These are phyloP conservation scores for Fusarium phyllophilum DNA, from an alignment of 2,329 filamentous ascomycete genomes.

Conservation along the genomic window DNA sequence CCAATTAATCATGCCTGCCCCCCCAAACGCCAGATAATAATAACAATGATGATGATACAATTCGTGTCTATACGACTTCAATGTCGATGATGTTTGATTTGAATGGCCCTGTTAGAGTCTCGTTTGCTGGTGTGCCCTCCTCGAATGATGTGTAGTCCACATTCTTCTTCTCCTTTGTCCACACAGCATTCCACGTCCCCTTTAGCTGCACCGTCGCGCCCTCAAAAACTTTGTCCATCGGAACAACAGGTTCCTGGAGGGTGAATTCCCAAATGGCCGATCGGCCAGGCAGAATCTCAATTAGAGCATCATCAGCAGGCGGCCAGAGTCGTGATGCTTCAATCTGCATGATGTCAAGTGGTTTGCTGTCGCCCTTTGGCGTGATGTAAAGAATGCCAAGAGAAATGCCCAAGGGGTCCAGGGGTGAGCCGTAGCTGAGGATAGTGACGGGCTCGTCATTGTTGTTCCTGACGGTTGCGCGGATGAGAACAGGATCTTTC, in stretches of 20 bases:
- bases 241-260: slow-evolving; percentile 51
- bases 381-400: slow-evolving; percentile 56
- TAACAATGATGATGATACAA: neutral
- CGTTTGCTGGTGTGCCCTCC: slow-evolving; percentile 28
- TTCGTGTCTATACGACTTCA: slow-evolving; percentile 3
- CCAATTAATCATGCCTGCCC: neutral
- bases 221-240: slow-evolving; percentile 47
- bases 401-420: slow-evolving; percentile 55
- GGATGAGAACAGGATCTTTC: slow-evolving; percentile 51
- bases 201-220: slow-evolving; percentile 49
- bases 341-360: slow-evolving; percentile 52
- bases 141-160: slow-evolving; percentile 34
- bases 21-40: slow-evolving; percentile 4
- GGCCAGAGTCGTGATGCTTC: slow-evolving; percentile 55
- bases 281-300: slow-evolving; percentile 53
- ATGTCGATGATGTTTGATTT: slow-evolving; percentile 36
- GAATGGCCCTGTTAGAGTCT: slow-evolving; percentile 37
- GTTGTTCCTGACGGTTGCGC: slow-evolving; percentile 54
- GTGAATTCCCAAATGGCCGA: slow-evolving; percentile 49
- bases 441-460: slow-evolving; percentile 52
- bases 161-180: slow-evolving; percentile 39
- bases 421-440: slow-evolving; percentile 56
- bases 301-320: slow-evolving; percentile 50
- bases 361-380: slow-evolving; percentile 46
- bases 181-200: slow-evolving; percentile 52